Evolutionary conservation across 306 rosid species (phyloP), one percentile per base, ranked within the genome.

Genomic region (Lathyrus tuberosus): DNA sequence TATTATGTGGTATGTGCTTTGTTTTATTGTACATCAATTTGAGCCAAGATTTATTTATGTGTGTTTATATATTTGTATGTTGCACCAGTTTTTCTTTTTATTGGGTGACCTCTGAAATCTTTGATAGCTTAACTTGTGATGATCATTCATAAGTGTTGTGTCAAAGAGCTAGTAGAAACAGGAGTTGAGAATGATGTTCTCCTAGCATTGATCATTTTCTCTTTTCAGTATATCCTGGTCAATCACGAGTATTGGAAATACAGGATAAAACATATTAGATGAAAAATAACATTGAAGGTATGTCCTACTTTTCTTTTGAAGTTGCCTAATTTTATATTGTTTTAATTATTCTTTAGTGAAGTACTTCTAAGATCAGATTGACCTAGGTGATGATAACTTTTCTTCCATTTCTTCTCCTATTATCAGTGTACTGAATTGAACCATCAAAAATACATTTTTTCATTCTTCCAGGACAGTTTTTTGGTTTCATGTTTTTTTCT

Each of bases 241-340:
- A 94, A 89, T 82, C 96, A 94, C 26, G 92, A 85, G 76, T 84
- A 80, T 71, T 90, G 98, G 97, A 90, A 87, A 78, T 94, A 86
- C 88, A 94, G 78, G 71, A 79, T 75, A 56, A 90, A 87, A 83
- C 88, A 90, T 69, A 82, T 79, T 76, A 90, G 91, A 70, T 94
- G 95, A 95, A 87, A 79, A 81, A 78, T 90, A 57, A 90, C 96
- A 63, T 70, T 87, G 76, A 94, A 94, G 98, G 97, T 94, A 70
- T 73, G 66, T 37, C 75, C 72, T 65, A 35, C 18, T 54, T 76
- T 67, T 73, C 69, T 68, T 65, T 51, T 51, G 48, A 7, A 65
- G 72, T 62, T 35, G 7, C 47, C 40, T 14, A 30, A 24, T 17
- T 69, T 62, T 43, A 48, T 28, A 46, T 46, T 65, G 41, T 70